These are phyloP conservation scores for Calonectria ilicicola DNA, from an alignment of 2,329 filamentous ascomycete species.

Conservation along the genomic window DNA sequence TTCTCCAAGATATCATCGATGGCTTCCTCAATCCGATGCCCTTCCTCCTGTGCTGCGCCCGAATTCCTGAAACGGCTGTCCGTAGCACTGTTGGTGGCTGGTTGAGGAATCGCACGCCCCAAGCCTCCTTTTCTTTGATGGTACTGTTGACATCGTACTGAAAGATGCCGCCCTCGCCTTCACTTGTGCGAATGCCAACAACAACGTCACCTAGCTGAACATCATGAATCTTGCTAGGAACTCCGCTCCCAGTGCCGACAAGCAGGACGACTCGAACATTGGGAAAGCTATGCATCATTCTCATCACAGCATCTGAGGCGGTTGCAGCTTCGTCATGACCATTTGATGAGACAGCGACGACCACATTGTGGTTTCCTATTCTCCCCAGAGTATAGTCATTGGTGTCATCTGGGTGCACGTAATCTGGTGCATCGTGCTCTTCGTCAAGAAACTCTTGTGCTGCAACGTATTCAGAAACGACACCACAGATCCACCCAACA, in stretches of 20 bases:
- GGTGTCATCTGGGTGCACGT: background rate
- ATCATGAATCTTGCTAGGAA: background rate
- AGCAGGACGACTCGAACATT: background rate
- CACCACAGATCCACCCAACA: background rate
- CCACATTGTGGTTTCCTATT: slow-evolving; percentile 1
- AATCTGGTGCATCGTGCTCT: background rate
- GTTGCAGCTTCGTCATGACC: background rate
- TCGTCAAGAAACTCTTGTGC: background rate
- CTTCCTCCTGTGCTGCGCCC: background rate
- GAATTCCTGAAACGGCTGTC: background rate
- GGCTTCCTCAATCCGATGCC: background rate
- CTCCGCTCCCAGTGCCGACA: slow-evolving; percentile 1
- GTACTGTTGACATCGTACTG: background rate
- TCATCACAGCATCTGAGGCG: background rate
- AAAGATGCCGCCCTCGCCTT: background rate
- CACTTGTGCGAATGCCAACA: background rate
- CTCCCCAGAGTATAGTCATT: slow-evolving; percentile 12
- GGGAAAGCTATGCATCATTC: background rate
- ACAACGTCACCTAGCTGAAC: background rate
- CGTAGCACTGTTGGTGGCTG: background rate
- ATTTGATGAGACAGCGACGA: background rate
- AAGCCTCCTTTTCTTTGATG: background rate
- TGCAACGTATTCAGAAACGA: background rate
- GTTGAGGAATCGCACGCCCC: background rate
- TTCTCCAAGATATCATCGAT: background rate